A percentile compares a stretch with the other conserved stretches of the same genome.
These are phyloP conservation scores for Lactifluus hygrophoroides DNA, from an alignment of 768 basidiomycete species.

Conservation along the genomic window DNA sequence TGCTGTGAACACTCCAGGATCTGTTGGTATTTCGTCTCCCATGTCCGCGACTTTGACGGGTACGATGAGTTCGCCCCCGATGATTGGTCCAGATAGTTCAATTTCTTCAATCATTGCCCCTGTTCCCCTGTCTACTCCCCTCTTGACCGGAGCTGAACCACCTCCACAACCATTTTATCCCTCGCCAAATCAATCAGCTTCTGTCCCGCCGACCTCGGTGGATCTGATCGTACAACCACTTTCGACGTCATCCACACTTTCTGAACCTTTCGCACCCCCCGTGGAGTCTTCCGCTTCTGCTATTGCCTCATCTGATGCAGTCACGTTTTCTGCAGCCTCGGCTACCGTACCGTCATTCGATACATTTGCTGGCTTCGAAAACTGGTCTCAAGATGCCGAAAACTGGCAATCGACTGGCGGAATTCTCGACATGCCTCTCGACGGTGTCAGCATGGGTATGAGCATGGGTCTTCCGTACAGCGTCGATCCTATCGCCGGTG, in stretches of 20 bases:
- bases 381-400: slow-evolving; percentile 26
- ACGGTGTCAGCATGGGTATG: slow-evolving; percentile 22
- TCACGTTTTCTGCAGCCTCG: slow-evolving; percentile 18
- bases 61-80: slow-evolving; percentile 9
- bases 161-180: slow-evolving; percentile 42
- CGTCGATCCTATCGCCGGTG: slow-evolving; percentile 31
- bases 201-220: slow-evolving; percentile 10
- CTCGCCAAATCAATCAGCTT: slow-evolving; percentile 48
- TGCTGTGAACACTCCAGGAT: slow-evolving; percentile 13
- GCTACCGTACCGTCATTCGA: slow-evolving; percentile 21
- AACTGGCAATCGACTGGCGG: slow-evolving; percentile 14
- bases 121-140: slow-evolving; percentile 21
- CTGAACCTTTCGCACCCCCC: slow-evolving; percentile 3
- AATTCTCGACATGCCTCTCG: slow-evolving; percentile 16
- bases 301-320: slow-evolving; percentile 9
- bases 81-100: background rate
- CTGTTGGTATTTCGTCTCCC: slow-evolving; percentile 6
- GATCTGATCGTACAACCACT: background rate
- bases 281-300: background rate
- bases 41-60: slow-evolving; percentile 12
- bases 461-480: slow-evolving; percentile 38
- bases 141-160: slow-evolving; percentile 22
- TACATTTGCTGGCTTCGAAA: slow-evolving; percentile 38
- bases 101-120: slow-evolving; percentile 12
- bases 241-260: background rate